Percentiles rank a stretch among this genome's conserved stretches.
phyloP scores from a whole-genome alignment of 352 stramenopile species.

The Phytophthora citrophthora region DNA sequence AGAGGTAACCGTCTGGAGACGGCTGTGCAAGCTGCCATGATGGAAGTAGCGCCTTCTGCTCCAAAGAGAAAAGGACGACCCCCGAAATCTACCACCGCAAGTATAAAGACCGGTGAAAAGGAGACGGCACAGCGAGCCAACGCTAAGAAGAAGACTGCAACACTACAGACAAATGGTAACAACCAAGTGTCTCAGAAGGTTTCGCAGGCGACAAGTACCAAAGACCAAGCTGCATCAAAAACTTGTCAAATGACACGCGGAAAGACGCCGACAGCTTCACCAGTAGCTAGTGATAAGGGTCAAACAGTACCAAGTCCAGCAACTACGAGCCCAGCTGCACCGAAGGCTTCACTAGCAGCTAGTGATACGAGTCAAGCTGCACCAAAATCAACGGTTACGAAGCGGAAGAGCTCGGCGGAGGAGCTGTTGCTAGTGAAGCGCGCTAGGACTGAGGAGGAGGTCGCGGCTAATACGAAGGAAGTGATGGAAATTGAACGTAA shows the following conservation, averaged over 20 bases:
- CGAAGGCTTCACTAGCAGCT: not conserved
- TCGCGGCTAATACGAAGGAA: slow-evolving; percentile 7
- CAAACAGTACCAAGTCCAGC: not conserved
- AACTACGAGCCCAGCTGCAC: too few relatives aligned
- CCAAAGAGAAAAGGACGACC: slow-evolving; percentile 16
- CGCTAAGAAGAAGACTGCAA: slow-evolving; percentile 1
- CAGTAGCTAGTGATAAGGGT: too few relatives aligned
- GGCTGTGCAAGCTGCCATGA: slow-evolving; percentile 14
- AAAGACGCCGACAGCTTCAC: too few relatives aligned
- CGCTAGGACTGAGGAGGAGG: slow-evolving; percentile 9
- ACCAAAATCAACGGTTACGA: not conserved
- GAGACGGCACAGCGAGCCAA: slow-evolving; percentile 2
- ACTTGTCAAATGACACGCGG: too few relatives aligned
- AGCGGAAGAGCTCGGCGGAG: slow-evolving; percentile 25
- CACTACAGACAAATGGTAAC: not conserved
- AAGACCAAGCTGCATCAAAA: too few relatives aligned
- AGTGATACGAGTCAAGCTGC: not conserved
- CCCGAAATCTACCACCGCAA: slow-evolving; percentile 8
- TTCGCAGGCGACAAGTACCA: too few relatives aligned
- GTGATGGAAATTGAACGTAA: slow-evolving; percentile 27
- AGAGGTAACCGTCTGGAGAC: slow-evolving; percentile 1
- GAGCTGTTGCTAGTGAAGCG: slow-evolving; percentile 16
- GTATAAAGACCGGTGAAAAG: not conserved
- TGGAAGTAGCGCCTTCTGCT: slow-evolving; percentile 5
- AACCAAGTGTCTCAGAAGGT: too few relatives aligned